Evolutionary conservation across 148 eudicot genomes (phyloP), one percentile per base, ranked within the genome.

Genomic region (Chenopodium album): DNA sequence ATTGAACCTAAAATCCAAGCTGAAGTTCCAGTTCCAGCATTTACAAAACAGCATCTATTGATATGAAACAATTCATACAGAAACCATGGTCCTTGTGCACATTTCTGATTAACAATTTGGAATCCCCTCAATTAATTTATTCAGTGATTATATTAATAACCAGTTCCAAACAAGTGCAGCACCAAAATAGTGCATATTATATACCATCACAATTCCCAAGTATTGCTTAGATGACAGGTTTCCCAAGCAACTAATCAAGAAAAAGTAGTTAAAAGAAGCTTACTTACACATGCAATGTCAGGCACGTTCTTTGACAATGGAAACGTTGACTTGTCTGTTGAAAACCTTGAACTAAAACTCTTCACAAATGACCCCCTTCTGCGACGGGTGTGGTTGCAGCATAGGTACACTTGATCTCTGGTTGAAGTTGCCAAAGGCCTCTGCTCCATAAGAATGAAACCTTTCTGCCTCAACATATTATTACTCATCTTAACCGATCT

Each of bases 301-400:
- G 72, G 81, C 69, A 73, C 71, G 60, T 83, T 82, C 87, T 84
- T 85, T 8, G 88, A 87, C 52, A 91, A 85, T 69, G 77, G 90
- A 79, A 88, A 91, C 11, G 82, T 62, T 48, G 95, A 89, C 80
- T 86, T 90, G 84, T 92, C 92, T 34, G 81, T 75, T 70, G 95
- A 84, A 81, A 88, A 90, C 77, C 88, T 84, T 70, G 89, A 69
- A 44, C 87, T 85, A 69, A 85, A 85, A 85, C 86, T 82, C 52
- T 66, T 87, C 22, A 81, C 13, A 75, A 81, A 82, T 71, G 79
- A 71, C 48, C 82, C 88, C 71, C 84, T 91, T 78, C 83, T 89
- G 56, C 80, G 88, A 31, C 23, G 88, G 60, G 66, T 69, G 82
- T 84, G 85, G 69, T 82, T 82, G 84, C 90, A 88, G 78, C 90